Conservation (phyloP, 129 eudicot genomes). For the Escallonia herrerae region DNA sequence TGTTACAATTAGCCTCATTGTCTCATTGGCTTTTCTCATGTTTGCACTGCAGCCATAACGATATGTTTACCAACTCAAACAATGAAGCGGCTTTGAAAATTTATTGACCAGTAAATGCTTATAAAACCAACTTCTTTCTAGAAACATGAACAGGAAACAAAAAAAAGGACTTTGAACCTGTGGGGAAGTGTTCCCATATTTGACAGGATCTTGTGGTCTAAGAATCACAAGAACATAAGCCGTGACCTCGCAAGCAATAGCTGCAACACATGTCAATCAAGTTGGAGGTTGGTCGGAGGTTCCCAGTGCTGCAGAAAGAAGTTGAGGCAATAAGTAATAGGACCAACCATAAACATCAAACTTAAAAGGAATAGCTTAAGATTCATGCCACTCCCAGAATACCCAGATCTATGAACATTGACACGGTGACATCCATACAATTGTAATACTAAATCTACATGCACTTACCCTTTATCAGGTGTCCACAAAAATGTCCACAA, state of each 20-base stretch:
- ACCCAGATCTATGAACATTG: too few species aligned
- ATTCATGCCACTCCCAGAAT: too few species aligned
- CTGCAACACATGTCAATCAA: conserved; percentile 12
- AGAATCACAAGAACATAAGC: conserved; percentile 7
- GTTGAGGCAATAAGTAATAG: not conserved
- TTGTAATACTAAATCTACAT: too few species aligned
- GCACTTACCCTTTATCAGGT: too few species aligned
- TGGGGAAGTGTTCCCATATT: conserved; percentile 35
- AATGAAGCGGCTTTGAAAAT: not conserved
- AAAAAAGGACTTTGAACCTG: conserved; percentile 22
- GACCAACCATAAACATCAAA: conserved; percentile 18
- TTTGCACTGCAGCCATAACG: conserved; percentile 32
- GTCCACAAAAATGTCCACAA: too few species aligned
- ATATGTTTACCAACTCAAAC: not conserved
- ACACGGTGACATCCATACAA: too few species aligned
- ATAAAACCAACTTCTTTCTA: not conserved
- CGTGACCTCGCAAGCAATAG: conserved; percentile 7
- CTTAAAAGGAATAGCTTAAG: not conserved
- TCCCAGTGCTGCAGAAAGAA: not conserved
- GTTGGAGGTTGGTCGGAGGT: not conserved
- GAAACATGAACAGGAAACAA: not conserved
- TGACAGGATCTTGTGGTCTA: conserved; percentile 6
- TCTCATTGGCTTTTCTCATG: conserved; percentile 49
- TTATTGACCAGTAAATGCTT: not conserved
- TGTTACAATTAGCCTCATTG: conserved; percentile 68